These are phyloP conservation scores for Trichoderma cornu-damae DNA, from an alignment of 2,329 filamentous ascomycete species.

Conservation along the genomic window DNA sequence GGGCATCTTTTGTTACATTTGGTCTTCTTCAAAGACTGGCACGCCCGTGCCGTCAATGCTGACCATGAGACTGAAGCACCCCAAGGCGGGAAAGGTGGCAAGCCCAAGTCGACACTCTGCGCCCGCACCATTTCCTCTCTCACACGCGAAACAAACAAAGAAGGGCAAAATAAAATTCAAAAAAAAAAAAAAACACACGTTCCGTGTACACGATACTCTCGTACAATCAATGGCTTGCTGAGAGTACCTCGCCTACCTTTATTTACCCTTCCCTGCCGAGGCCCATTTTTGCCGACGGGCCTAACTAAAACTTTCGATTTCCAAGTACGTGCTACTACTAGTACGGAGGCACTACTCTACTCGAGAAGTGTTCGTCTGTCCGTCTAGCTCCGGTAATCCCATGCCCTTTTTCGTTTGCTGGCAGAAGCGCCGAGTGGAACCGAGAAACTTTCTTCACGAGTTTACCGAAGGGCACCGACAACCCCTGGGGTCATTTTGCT, in stretches of 20 bases:
- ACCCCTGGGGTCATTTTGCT: constrained; percentile 1
- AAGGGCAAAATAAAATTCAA: neutral
- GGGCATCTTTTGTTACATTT: too few relatives aligned
- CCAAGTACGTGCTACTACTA: too few relatives aligned
- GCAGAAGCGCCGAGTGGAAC: constrained; percentile 17
- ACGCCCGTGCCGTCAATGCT: constrained; percentile 1
- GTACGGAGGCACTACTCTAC: too few relatives aligned
- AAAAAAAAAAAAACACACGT: neutral
- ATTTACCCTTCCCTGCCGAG: neutral
- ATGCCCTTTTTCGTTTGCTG: constrained; percentile 9
- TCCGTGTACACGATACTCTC: neutral
- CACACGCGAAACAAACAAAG: neutral
- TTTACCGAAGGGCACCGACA: constrained; percentile 15
- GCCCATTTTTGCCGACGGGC: constrained; percentile 16
- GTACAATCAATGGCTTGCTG: neutral
- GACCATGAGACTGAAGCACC: neutral
- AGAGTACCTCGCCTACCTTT: neutral
- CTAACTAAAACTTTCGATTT: constrained; percentile 17
- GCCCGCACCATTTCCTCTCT: constrained; percentile 12
- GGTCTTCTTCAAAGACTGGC: neutral
- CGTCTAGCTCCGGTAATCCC: constrained; percentile 15
- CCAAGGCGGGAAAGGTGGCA: neutral
- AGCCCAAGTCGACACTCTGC: neutral
- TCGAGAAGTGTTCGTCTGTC: neutral
- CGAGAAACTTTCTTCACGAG: neutral